These are phyloP conservation scores for Xerocomellus chrysenteron DNA, from an alignment of 768 basidiomycete species.

Conservation along the genomic window DNA sequence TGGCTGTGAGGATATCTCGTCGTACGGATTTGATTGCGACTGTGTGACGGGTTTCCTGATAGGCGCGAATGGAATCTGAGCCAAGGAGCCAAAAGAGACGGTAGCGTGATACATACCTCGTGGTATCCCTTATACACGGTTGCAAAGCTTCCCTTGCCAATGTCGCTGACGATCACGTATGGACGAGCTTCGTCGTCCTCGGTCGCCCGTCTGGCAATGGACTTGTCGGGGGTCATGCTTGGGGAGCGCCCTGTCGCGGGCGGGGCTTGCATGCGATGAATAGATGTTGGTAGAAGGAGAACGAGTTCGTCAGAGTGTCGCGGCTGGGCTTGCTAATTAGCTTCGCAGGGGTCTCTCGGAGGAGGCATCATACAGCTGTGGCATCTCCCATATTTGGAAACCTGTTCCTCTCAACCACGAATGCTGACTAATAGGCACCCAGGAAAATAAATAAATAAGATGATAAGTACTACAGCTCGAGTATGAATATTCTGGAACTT, in stretches of 20 bases:
- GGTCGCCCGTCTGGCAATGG: slow-evolving; percentile 24
- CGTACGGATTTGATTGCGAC: slow-evolving; percentile 97
- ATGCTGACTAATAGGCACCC: slow-evolving; percentile 18
- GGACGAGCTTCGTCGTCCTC: slow-evolving; percentile 75
- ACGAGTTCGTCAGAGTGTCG: slow-evolving; percentile 1
- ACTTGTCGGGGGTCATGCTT: slow-evolving; percentile 30
- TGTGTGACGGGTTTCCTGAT: slow-evolving; percentile 69
- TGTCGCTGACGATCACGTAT: slow-evolving; percentile 72
- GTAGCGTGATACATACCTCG: slow-evolving; percentile 52
- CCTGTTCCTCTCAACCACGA: slow-evolving; percentile 23
- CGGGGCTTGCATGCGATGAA: slow-evolving; percentile 19
- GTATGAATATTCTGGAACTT: not conserved
- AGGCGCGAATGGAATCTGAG: slow-evolving; percentile 1
- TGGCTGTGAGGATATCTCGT: slow-evolving; percentile 81
- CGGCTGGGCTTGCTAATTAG: slow-evolving; percentile 25
- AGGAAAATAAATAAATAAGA: not conserved
- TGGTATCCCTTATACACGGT: slow-evolving; percentile 95
- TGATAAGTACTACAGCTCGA: too few relatives aligned
- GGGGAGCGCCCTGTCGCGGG: slow-evolving; percentile 20
- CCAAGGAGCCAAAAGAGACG: not conserved
- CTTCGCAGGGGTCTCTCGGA: slow-evolving; percentile 24
- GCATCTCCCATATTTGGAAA: slow-evolving; percentile 24
- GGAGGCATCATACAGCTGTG: slow-evolving; percentile 18
- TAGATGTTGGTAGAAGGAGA: slow-evolving; percentile 14
- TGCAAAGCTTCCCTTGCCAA: slow-evolving; percentile 93